Evolutionary conservation across 495 filamentous ascomycete genomes (phyloP).

Genomic region (Neurospora hispaniola): DNA sequence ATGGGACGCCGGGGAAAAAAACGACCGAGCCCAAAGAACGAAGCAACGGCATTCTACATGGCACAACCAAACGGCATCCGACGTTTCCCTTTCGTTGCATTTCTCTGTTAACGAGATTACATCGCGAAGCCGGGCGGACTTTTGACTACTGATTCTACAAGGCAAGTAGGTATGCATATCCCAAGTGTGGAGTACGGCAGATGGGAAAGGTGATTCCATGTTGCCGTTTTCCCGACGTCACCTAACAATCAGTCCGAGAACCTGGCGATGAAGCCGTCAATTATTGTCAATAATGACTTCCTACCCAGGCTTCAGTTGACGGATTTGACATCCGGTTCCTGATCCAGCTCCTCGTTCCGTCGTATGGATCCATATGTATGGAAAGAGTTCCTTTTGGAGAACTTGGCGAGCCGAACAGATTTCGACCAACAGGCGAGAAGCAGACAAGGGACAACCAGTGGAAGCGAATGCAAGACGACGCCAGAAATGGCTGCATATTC

Average conservation of each 20-base stretch:
- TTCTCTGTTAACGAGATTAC: background rate
- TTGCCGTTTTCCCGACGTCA: background rate
- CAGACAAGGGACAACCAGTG: background rate
- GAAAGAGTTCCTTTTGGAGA: background rate
- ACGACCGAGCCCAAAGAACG: background rate
- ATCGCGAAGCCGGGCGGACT: background rate
- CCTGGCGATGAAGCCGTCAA: background rate
- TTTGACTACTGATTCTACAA: too few relatives aligned
- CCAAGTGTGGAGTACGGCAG: background rate
- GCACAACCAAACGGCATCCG: background rate
- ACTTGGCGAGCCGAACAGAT: background rate
- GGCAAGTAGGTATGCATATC: background rate
- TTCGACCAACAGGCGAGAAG: background rate
- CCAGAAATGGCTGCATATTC: background rate
- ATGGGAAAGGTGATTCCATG: background rate
- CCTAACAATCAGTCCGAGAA: background rate
- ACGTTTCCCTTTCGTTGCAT: background rate
- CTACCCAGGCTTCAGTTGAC: background rate
- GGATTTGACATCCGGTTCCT: background rate
- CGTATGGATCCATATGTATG: background rate
- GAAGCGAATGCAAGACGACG: background rate
- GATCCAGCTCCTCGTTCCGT: background rate
- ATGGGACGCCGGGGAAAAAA: too few relatives aligned
- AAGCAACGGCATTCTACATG: background rate
- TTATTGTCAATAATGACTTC: background rate